Evolutionary conservation across 2,329 filamentous ascomycete genomes (phyloP).

Genomic region (Colletotrichum sp.): DNA sequence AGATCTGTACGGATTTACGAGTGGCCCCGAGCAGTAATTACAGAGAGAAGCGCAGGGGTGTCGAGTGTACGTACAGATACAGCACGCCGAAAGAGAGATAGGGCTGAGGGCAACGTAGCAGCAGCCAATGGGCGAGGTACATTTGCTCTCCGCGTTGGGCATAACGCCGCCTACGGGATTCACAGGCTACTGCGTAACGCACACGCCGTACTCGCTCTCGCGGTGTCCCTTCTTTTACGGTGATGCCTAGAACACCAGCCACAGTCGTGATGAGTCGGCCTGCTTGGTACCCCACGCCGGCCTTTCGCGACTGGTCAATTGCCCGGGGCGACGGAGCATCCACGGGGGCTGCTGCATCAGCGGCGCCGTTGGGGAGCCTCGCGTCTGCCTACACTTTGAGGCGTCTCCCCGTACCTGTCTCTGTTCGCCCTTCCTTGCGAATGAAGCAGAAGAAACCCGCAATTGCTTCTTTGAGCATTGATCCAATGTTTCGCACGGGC

Average conservation of each 20-base stretch:
- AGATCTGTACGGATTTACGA: conserved; percentile 13
- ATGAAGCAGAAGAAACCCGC: not conserved
- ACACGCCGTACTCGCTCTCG: not conserved
- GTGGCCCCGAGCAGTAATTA: conserved; percentile 1
- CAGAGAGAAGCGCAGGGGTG: not conserved
- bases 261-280: conserved; percentile 13
- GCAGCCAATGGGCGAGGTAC: not conserved
- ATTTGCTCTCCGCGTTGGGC: conserved; percentile 8
- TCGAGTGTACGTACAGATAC: not conserved
- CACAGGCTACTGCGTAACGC: not conserved
- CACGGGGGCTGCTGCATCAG: not conserved
- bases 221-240: not conserved
- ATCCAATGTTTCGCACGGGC: not conserved
- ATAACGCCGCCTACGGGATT: not conserved
- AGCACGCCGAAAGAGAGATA: not conserved
- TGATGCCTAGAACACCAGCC: conserved; percentile 14
- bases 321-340: conserved; percentile 5
- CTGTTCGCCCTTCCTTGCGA: not conserved
- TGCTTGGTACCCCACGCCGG: not conserved
- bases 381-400: not conserved
- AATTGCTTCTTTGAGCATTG: not conserved
- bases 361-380: not conserved
- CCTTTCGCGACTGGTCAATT: not conserved
- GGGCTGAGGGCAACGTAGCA: conserved; percentile 17
- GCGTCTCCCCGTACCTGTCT: not conserved